These are phyloP conservation scores for Candida corydali DNA, from an alignment of 805 yeast species.

Conservation along the genomic window DNA sequence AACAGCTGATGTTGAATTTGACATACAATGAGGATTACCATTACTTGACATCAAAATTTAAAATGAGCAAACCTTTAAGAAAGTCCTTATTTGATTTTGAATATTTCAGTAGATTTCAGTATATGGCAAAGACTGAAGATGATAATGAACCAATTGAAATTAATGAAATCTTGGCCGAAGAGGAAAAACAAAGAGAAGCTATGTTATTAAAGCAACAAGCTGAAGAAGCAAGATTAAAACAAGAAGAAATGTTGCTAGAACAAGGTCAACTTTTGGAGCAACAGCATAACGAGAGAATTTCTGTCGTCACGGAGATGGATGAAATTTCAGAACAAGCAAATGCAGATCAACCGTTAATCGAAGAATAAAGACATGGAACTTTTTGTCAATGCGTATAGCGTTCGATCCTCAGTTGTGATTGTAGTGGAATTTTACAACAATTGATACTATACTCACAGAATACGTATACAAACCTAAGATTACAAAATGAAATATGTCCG, in stretches of 20 bases:
- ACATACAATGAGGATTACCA: conserved; percentile 19
- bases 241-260: conserved; percentile 1
- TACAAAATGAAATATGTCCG: too few relatives aligned
- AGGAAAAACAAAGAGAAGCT: conserved; percentile 1
- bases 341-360: neutral
- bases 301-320: neutral
- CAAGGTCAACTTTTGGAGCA: conserved; percentile 2
- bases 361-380: too few relatives aligned
- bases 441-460: too few relatives aligned
- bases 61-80: conserved; percentile 22
- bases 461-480: too few relatives aligned
- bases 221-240: conserved; percentile 4
- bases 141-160: neutral
- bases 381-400: too few relatives aligned
- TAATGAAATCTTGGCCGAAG: neutral
- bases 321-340: neutral
- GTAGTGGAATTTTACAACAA: too few relatives aligned
- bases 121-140: conserved; percentile 5
- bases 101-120: conserved; percentile 18
- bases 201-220: conserved; percentile 7
- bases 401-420: too few relatives aligned
- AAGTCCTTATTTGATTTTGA: conserved; percentile 23
- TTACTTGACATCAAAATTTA: conserved; percentile 20
- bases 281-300: neutral
- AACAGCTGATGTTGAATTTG: conserved; percentile 14